Percentiles rank a stretch among this genome's conserved stretches.
These are phyloP conservation scores for Nevesoporus exiguus DNA, from an alignment of 768 basidiomycete genomes.

Conservation along the genomic window DNA sequence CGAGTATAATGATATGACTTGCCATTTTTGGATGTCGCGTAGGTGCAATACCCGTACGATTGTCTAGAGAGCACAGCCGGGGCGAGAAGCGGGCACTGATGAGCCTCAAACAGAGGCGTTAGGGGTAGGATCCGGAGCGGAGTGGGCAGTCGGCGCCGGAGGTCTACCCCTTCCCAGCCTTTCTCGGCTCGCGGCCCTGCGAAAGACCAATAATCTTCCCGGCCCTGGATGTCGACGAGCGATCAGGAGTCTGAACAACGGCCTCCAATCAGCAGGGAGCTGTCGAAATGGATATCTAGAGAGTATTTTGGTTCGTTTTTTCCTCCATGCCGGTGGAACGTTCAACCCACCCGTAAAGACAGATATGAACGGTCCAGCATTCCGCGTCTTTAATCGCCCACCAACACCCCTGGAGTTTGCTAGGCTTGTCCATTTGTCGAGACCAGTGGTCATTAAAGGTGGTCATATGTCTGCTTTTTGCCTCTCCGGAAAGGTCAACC, in stretches of 20 bases:
- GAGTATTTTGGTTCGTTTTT: conserved; percentile 34
- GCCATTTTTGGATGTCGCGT: too few species aligned
- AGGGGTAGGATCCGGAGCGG: too few species aligned
- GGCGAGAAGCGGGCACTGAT: too few species aligned
- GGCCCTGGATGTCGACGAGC: conserved; percentile 3
- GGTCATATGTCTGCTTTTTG: neutral
- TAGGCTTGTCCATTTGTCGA: conserved; percentile 59
- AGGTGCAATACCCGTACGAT: too few species aligned
- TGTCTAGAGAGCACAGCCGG: too few species aligned
- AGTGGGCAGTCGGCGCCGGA: too few species aligned
- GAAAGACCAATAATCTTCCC: too few species aligned
- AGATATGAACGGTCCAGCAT: conserved; percentile 60
- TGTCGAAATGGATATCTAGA: conserved; percentile 35
- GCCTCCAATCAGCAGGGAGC: conserved; percentile 13
- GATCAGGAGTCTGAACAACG: conserved; percentile 8
- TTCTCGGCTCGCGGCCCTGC: too few species aligned
- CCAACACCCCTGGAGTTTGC: conserved; percentile 71
- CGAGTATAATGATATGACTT: too few species aligned
- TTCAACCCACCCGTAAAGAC: neutral
- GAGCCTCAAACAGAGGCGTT: too few species aligned
- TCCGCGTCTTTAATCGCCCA: conserved; percentile 47
- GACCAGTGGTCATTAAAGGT: conserved; percentile 77
- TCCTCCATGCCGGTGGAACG: neutral
- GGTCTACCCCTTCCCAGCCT: too few species aligned
- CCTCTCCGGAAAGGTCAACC: neutral